Percentiles rank a stretch among this genome's conserved stretches.
phyloP scores from a whole-genome alignment of 176 grass and related monocot genomes.

The Melocanna baccifera region DNA sequence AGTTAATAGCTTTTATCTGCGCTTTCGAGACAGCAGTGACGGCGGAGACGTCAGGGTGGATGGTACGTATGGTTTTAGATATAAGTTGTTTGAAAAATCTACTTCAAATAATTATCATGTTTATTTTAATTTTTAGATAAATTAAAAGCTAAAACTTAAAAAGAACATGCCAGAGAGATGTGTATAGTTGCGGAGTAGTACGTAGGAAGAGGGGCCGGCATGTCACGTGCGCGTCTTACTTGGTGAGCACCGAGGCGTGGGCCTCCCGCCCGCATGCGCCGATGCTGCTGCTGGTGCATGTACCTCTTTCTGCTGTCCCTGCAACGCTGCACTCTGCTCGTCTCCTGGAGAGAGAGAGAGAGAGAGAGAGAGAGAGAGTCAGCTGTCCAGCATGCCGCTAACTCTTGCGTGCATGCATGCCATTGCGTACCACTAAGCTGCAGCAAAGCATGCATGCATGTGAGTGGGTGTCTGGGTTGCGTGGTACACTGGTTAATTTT shows the following conservation, averaged over 20 bases:
- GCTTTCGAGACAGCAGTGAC: no score
- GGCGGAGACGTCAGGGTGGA: no score
- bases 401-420: background rate
- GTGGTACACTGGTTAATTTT: background rate
- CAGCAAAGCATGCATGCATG: background rate
- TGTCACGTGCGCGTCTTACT: conserved; percentile 38
- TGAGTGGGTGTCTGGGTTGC: background rate
- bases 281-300: background rate
- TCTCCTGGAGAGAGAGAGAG: background rate
- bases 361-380: background rate
- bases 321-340: background rate
- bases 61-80: no score
- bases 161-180: no score
- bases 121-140: no score
- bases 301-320: background rate
- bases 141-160: no score
- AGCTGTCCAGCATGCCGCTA: background rate
- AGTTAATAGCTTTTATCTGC: no score
- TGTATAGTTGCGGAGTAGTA: background rate
- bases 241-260: conserved; percentile 5
- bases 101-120: no score
- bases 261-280: background rate
- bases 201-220: background rate
- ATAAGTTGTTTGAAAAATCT: no score
- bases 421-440: background rate